phyloP scores from a whole-genome alignment of 352 stramenopile species.

The Elongisporangium anandrum region DNA sequence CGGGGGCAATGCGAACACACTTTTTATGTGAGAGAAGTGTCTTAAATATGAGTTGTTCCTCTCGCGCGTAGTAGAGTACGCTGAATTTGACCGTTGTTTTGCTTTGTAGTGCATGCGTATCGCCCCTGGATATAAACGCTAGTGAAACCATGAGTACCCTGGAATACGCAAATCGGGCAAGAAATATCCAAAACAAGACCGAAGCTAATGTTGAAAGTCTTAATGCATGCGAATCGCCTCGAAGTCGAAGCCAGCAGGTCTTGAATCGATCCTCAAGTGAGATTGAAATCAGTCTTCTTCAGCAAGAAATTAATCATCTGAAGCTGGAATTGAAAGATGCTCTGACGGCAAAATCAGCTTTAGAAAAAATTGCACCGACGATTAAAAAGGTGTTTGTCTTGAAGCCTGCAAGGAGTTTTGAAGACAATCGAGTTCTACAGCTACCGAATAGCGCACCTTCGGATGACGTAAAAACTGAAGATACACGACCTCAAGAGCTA shows the following conservation, averaged over 20 bases:
- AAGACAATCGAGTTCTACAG: not conserved
- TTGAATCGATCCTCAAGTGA: constrained; percentile 21
- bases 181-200: constrained; percentile 76
- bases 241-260: not conserved
- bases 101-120: constrained; percentile 55
- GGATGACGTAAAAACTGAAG: not conserved
- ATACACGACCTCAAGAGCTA: too few relatives aligned
- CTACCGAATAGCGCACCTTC: not conserved
- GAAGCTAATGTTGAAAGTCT: constrained; percentile 52
- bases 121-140: constrained; percentile 35
- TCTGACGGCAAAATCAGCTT: constrained; percentile 4
- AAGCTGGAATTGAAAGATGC: constrained; percentile 29
- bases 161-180: constrained; percentile 67
- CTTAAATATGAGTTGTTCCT: too few relatives aligned
- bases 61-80: not conserved
- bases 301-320: constrained; percentile 35
- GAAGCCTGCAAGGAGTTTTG: not conserved
- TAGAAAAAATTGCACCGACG: not conserved
- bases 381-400: not conserved
- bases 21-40: constrained; percentile 43
- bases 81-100: constrained; percentile 2
- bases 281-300: constrained; percentile 35
- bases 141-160: constrained; percentile 65
- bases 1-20: constrained; percentile 47
- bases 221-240: constrained; percentile 2